Conservation (phyloP, 1,139 yeast species). For the Geotrichum armillariae region DNA sequence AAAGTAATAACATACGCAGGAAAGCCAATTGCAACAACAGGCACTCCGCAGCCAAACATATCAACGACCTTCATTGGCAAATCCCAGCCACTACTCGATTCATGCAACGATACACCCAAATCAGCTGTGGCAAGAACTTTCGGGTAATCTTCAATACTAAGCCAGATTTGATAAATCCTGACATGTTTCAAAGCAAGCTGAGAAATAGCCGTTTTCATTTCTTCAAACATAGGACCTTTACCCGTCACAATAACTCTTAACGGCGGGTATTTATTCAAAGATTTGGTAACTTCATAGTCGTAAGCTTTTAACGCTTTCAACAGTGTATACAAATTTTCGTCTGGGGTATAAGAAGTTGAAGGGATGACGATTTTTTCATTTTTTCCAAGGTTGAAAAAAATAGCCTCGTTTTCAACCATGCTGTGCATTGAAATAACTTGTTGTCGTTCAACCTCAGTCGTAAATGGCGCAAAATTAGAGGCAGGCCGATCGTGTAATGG, state of each 20-base stretch:
- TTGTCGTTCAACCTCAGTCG: slow-evolving; percentile 31
- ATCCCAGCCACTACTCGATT: slow-evolving; percentile 90
- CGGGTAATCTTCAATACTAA: slow-evolving; percentile 79
- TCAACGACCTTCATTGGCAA: slow-evolving; percentile 97
- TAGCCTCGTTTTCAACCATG: no score
- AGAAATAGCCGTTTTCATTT: slow-evolving; percentile 46
- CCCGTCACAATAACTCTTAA: slow-evolving; percentile 82
- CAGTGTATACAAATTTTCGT: slow-evolving; percentile 78
- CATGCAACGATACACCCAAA: slow-evolving; percentile 84
- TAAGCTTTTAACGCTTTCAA: slow-evolving; percentile 66
- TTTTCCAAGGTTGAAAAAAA: slow-evolving; percentile 45
- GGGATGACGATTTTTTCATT: slow-evolving; percentile 68
- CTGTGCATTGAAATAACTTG: slow-evolving; percentile 42
- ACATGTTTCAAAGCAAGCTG: slow-evolving; percentile 41
- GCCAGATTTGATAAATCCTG: slow-evolving; percentile 68
- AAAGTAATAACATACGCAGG: slow-evolving; percentile 48
- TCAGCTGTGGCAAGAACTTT: slow-evolving; percentile 73
- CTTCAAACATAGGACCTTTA: slow-evolving; percentile 77
- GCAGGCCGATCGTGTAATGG: slow-evolving; percentile 48
- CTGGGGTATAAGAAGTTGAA: slow-evolving; percentile 94
- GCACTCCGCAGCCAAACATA: slow-evolving; percentile 94
- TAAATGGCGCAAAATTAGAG: slow-evolving; percentile 58
- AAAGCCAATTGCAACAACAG: slow-evolving; percentile 77
- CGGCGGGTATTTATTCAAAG: slow-evolving; percentile 43
- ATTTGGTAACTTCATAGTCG: slow-evolving; percentile 40